Base-by-base conservation (phyloP, 768 basidiomycete species). In the Amanita phalloides region DNA sequence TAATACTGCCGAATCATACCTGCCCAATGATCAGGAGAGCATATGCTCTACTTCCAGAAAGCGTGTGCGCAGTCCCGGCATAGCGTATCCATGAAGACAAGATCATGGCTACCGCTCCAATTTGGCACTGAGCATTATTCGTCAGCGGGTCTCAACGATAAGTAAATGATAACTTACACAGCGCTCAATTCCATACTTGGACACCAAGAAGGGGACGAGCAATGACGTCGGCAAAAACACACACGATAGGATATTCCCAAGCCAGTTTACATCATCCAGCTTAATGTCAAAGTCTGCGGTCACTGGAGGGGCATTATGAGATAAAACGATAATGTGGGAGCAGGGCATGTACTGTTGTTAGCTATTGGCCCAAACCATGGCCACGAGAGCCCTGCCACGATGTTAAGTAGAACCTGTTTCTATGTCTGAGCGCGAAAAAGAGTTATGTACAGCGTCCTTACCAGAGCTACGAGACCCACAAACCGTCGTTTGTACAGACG, bases 301-400 rank as follows among this genome's bases (percentile, higher is more conserved):
- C 89, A 26, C 48, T 55, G 33, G 41, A n/a, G 54, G 30, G 43
- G 7, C 35, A 37, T 33, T 14, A 35, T 28, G 21, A 28, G 11
- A 39, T 17, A 17, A 11, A 13, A 30, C 25, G 23, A 28, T n/a
- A n/a, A 33, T 48, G 23, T 6, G 6, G 11, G 10, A 3, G n/a
- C 2, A 7, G 10, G 8, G 6, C 25, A 54, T 71, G 42, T 45
- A 89, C 88, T 71, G 58, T 81, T 63, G 38, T 79, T 81, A 0
- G 89, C 70, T 50, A 93, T 90, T 2, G 90, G 86, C 3, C 89
- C 88, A 59, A 91, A 92, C 88, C 88, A 92, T 3, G 84, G 75
- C 77, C 80, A 81, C 7, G 75, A 67, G 81, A 86, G 79, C 4
- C 77, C 86, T 2, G 74, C 69, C 8, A 81, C 73, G 37, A 84